A percentile compares a stretch with the other conserved stretches of the same genome.
Conservation (phyloP, 2,329 filamentous ascomycete genomes). For the Sarocladium kiliense region DNA sequence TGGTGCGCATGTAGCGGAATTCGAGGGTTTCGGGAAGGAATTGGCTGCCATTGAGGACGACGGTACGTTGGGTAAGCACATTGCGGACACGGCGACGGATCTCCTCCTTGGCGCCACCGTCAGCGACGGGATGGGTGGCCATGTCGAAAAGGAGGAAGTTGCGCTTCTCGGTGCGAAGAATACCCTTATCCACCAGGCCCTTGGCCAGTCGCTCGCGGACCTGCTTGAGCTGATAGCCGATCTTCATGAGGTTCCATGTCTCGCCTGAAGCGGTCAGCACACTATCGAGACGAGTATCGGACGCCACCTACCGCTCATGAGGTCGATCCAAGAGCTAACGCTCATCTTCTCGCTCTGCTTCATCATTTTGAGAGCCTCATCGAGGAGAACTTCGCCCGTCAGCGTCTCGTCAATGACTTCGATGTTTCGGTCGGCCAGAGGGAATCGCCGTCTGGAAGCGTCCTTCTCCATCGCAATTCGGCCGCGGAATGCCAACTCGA, state of each 20-base stretch:
- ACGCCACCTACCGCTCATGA: constrained; percentile 80
- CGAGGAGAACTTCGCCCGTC: constrained; percentile 92
- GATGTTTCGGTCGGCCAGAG: constrained; percentile 86
- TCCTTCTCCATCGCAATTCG: constrained; percentile 99
- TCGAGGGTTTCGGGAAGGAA: constrained; percentile 94
- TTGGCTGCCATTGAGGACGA: constrained; percentile 79
- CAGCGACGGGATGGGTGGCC: constrained; percentile 96
- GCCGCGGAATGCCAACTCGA: constrained; percentile 92
- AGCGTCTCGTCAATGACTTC: constrained; percentile 96
- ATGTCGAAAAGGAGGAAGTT: constrained; percentile 99
- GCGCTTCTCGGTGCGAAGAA: constrained; percentile 95
- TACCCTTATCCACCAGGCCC: constrained; percentile 96
- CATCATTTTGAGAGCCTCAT: constrained; percentile 99
- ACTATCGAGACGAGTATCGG: constrained; percentile 2
- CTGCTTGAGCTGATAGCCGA: constrained; percentile 98
- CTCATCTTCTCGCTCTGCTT: constrained; percentile 99
- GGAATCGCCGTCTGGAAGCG: constrained; percentile 83
- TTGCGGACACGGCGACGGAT: constrained; percentile 89
- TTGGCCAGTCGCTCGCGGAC: constrained; percentile 96
- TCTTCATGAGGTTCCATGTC: constrained; percentile 99
- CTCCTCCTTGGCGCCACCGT: constrained; percentile 95
- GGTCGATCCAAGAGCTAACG: constrained; percentile 96
- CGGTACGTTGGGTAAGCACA: constrained; percentile 87
- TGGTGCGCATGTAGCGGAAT: constrained; percentile 85
- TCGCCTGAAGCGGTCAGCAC: constrained; percentile 59